Evolutionary conservation across 176 grass and related monocot species (phyloP).

Genomic region (Avena atlantica): DNA sequence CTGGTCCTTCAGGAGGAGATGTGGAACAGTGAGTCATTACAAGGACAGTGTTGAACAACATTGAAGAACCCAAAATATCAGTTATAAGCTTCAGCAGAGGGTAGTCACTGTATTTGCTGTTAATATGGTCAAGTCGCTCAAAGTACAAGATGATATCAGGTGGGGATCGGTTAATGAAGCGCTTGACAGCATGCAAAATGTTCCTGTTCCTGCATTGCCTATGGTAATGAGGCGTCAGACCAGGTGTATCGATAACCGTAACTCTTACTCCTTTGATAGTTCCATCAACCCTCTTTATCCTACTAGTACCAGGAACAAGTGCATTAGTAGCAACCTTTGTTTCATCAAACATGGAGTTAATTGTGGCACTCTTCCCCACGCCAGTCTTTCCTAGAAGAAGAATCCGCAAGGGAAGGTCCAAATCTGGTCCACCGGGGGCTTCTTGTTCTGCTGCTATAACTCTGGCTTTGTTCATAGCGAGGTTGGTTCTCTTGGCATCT

Average conservation of each 20-base stretch:
- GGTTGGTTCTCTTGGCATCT: slow-evolving; percentile 58
- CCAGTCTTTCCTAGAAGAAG: slow-evolving; percentile 79
- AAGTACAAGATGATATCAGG: slow-evolving; percentile 85
- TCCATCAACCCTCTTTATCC: slow-evolving; percentile 65
- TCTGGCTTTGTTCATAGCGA: slow-evolving; percentile 64
- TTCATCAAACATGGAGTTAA: slow-evolving; percentile 77
- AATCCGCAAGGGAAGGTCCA: slow-evolving; percentile 67
- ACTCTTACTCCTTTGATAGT: slow-evolving; percentile 82
- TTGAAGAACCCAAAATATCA: slow-evolving; percentile 82
- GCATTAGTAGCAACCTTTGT: slow-evolving; percentile 56
- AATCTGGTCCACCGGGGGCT: slow-evolving; percentile 43
- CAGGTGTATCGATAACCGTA: slow-evolving; percentile 90
- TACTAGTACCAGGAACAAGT: slow-evolving; percentile 55
- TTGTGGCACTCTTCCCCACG: slow-evolving; percentile 75
- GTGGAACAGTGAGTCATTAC: slow-evolving; percentile 83
- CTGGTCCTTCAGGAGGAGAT: slow-evolving; percentile 78
- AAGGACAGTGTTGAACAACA: slow-evolving; percentile 93
- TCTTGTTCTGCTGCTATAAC: slow-evolving; percentile 67
- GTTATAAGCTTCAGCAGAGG: slow-evolving; percentile 86
- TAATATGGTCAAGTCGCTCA: slow-evolving; percentile 75
- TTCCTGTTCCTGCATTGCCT: slow-evolving; percentile 67
- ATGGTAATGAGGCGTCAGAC: slow-evolving; percentile 60
- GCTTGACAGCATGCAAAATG: slow-evolving; percentile 73
- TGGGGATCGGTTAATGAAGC: slow-evolving; percentile 71
- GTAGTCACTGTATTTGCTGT: slow-evolving; percentile 65